Evolutionary conservation across 768 basidiomycete genomes (phyloP), one percentile per base, ranked within the genome.

Genomic region (Melanogaster broomeanus): DNA sequence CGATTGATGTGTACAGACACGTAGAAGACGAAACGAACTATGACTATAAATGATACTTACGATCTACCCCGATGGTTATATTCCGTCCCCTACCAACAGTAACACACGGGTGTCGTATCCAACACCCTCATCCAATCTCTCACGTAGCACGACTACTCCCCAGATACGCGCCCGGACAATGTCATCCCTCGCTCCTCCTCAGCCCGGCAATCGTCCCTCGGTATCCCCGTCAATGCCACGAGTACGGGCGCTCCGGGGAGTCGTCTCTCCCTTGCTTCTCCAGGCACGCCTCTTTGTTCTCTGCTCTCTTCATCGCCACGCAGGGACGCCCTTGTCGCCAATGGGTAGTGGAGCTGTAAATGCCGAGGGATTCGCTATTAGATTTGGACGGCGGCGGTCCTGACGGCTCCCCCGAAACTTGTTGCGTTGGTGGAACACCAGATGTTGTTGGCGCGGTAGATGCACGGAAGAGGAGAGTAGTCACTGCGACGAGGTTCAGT

Each of bases 371-470:
- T 81, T 81, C 57, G 59, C 78, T 0, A 65, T 82, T 16, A 69
- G 80, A 25, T 87, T 78, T 55, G 88, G 88, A 1, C 76, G 87
- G 87, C 89, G 0, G 83, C 88, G 13, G 83, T 88, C 39, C 69
- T 93, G 69, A 90, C 87, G 11, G 87, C 87, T 15, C 88, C 90
- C n/a, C 92, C 93, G 15, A 85, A 85, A 63, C 71, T 94, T 25
- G 80, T 94, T 16, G 90, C 87, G 4, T 73, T 93, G 27, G 86
- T 94, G 16, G 89, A 89, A 93, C 90, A 10, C 90, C 91, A 0
- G 93, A 93, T 64, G 85, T 93, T 9, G 83, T 92, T 33, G 93
- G 93, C 9, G 89, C 92, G 21, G 88, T 93, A 9, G 93, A 95
- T 67, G 83, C 90, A 16, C 75, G 78, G 66, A 91, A 93, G 77